Evolutionary conservation across 2,329 filamentous ascomycete genomes (phyloP).

Genomic region (Plenodomus biglobosus): DNA sequence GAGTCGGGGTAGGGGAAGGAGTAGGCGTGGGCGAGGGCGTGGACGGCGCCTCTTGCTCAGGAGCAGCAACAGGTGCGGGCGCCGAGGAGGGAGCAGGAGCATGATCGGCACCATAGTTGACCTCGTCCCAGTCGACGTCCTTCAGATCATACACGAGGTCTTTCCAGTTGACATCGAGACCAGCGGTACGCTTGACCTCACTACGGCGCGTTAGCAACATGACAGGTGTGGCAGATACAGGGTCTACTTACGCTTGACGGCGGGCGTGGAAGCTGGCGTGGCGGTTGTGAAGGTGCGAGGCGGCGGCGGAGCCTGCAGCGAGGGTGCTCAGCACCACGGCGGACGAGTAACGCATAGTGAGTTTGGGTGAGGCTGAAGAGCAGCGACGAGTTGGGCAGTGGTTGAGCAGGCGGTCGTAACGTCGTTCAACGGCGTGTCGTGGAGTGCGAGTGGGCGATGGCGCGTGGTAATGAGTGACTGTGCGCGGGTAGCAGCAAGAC

Average conservation of each 20-base stretch:
- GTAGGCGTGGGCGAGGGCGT: too few species aligned
- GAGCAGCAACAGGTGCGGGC: slow-evolving; percentile 12
- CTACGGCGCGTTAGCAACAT: slow-evolving; percentile 20
- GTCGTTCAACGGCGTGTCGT: slow-evolving; percentile 30
- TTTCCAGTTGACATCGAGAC: slow-evolving; percentile 33
- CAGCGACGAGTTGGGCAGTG: slow-evolving; percentile 10
- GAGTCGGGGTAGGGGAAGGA: neutral
- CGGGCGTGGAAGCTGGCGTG: slow-evolving; percentile 44
- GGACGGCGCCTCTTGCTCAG: neutral
- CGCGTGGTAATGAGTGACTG: slow-evolving; percentile 32
- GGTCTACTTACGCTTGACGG: slow-evolving; percentile 33
- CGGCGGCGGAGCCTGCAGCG: slow-evolving; percentile 39
- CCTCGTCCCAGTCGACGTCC: slow-evolving; percentile 31
- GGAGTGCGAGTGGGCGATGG: slow-evolving; percentile 3
- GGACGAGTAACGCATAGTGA: slow-evolving; percentile 41
- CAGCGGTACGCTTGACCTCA: slow-evolving; percentile 33
- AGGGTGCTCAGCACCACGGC: slow-evolving; percentile 43
- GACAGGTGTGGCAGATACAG: neutral
- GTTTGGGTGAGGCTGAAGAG: slow-evolving; percentile 5
- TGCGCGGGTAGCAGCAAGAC: slow-evolving; percentile 26
- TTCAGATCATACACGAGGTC: slow-evolving; percentile 28
- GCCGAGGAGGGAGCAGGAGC: slow-evolving; percentile 13
- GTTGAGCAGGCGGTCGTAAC: slow-evolving; percentile 22
- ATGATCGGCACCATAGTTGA: slow-evolving; percentile 27
- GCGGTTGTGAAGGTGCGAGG: slow-evolving; percentile 29